phyloP scores from a whole-genome alignment of 768 basidiomycete species.

The Kondoa malvinella region DNA sequence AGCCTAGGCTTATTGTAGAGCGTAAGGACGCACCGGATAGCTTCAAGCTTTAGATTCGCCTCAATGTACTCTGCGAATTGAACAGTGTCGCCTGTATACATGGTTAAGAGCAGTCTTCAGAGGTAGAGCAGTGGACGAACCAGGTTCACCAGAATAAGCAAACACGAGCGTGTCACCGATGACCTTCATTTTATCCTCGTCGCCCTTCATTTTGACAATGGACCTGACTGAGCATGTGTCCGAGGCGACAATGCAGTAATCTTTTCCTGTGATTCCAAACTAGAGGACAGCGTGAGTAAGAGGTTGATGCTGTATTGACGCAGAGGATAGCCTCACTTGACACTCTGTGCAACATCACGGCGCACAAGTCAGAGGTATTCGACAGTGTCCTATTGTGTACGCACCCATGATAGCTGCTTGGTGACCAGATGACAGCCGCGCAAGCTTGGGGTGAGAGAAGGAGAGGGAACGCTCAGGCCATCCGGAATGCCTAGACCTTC shows the following conservation, averaged over 20 bases:
- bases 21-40: conserved; percentile 50
- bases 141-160: conserved; percentile 88
- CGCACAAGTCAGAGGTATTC: too few relatives aligned
- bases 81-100: conserved; percentile 63
- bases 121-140: conserved; percentile 33
- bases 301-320: not conserved
- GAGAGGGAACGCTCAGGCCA: too few relatives aligned
- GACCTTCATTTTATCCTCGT: conserved; percentile 90
- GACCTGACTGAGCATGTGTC: conserved; percentile 78
- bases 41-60: conserved; percentile 85
- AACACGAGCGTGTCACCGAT: conserved; percentile 81
- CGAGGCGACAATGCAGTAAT: conserved; percentile 77
- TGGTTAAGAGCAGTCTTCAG: conserved; percentile 4
- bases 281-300: not conserved
- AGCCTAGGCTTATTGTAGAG: too few relatives aligned
- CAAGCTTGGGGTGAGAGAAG: too few relatives aligned
- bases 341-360: not conserved
- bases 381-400: too few relatives aligned
- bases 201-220: conserved; percentile 91
- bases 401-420: not conserved
- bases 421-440: too few relatives aligned
- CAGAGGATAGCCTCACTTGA: not conserved
- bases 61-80: conserved; percentile 94
- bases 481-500: too few relatives aligned
- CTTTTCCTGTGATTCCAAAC: conserved; percentile 65